These are phyloP conservation scores for Nannizziopsis arthrosporioides DNA, from an alignment of 2,329 filamentous ascomycete species.

Conservation along the genomic window DNA sequence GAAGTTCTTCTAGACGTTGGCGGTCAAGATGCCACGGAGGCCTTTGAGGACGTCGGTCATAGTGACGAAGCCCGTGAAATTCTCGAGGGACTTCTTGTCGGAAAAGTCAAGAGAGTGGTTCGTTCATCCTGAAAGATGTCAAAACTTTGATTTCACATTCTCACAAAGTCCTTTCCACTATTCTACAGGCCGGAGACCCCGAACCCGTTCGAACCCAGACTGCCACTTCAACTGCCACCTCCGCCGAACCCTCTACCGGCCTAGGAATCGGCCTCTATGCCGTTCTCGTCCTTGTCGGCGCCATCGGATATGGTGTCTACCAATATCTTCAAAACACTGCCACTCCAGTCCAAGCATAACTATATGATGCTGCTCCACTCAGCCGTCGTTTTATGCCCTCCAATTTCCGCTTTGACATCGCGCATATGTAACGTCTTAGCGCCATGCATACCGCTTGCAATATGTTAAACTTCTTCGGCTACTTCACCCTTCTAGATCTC, in stretches of 20 bases:
- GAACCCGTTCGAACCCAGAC: conserved; percentile 48
- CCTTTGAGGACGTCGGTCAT: conserved; percentile 98
- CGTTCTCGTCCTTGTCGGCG: conserved; percentile 64
- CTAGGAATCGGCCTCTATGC: conserved; percentile 72
- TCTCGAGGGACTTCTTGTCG: conserved; percentile 63
- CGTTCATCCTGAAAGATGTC: conserved; percentile 22
- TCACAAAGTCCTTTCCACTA: conserved; percentile 1
- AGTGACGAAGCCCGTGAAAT: conserved; percentile 96
- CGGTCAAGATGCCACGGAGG: conserved; percentile 92
- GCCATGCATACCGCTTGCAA: background rate
- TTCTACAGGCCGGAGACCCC: conserved; percentile 58
- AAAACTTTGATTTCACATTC: conserved; percentile 2
- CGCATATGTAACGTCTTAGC: conserved; percentile 1
- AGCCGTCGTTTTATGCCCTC: background rate
- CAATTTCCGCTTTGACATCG: background rate
- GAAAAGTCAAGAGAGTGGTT: conserved; percentile 70
- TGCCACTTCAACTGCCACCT: conserved; percentile 36
- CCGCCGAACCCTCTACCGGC: conserved; percentile 28
- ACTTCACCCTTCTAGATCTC: background rate
- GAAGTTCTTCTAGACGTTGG: conserved; percentile 94
- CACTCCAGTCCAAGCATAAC: conserved; percentile 10
- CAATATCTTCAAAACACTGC: conserved; percentile 51
- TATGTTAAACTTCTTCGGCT: conserved; percentile 4
- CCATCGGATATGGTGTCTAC: conserved; percentile 68
- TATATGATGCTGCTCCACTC: background rate